These are phyloP conservation scores for Fraxinus xanthoxyloides DNA, from an alignment of 305 asterid genomes.

Conservation along the genomic window DNA sequence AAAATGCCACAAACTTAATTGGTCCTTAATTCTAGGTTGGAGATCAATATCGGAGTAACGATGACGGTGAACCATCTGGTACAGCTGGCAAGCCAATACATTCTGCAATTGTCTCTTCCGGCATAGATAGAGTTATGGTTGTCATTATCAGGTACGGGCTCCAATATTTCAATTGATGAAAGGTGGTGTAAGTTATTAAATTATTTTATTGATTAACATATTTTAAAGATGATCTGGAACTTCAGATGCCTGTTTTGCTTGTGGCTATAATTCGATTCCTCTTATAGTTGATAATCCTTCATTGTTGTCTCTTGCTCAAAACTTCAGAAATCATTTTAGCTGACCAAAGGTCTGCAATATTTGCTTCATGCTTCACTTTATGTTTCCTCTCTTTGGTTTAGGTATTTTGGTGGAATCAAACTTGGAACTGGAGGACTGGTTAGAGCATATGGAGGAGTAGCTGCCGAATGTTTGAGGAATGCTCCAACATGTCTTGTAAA, in stretches of 20 bases:
- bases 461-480: constrained; percentile 79
- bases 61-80: constrained; percentile 93
- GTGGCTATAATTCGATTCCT: neutral
- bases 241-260: constrained; percentile 10
- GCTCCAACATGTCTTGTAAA: constrained; percentile 76
- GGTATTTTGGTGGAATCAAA: constrained; percentile 93
- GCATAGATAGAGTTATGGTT: constrained; percentile 86
- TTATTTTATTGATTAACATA: neutral
- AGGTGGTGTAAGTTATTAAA: neutral
- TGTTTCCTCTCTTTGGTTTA: constrained; percentile 20
- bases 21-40: constrained; percentile 54
- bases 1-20: neutral
- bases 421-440: constrained; percentile 97
- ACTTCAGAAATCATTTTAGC: neutral
- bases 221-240: neutral
- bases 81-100: constrained; percentile 96
- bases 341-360: neutral
- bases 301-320: neutral
- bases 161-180: neutral
- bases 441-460: constrained; percentile 93
- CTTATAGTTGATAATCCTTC: neutral
- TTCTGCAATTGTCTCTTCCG: constrained; percentile 79
- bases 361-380: neutral
- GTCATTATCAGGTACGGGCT: constrained; percentile 69
- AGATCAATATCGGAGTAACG: constrained; percentile 77